Evolutionary conservation across 2,329 filamentous ascomycete genomes (phyloP).

Genomic region (Colletotrichum ledebouriae): DNA sequence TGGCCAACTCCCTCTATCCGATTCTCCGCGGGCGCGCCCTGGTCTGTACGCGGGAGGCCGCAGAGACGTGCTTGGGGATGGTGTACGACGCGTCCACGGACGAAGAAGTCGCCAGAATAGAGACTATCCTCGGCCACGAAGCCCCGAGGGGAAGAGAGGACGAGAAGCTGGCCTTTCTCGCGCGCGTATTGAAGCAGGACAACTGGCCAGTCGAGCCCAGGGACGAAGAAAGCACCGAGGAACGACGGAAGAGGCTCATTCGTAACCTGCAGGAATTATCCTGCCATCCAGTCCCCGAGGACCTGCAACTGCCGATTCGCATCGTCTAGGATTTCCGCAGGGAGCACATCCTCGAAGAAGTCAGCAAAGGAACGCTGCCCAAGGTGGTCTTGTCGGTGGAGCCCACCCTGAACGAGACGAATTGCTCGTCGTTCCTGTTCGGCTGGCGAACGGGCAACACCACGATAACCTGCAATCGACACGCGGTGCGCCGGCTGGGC

Average conservation of each 20-base stretch:
- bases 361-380: conserved; percentile 47
- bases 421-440: conserved; percentile 56
- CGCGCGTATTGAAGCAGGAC: conserved; percentile 20
- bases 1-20: conserved; percentile 50
- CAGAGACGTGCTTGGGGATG: conserved; percentile 52
- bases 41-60: conserved; percentile 55
- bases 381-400: conserved; percentile 48
- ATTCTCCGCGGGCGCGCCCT: conserved; percentile 49
- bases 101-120: conserved; percentile 27
- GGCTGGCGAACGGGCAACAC: conserved; percentile 52
- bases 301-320: conserved; percentile 53
- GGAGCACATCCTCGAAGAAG: conserved; percentile 41
- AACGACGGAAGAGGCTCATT: conserved; percentile 42
- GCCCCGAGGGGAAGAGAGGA: conserved; percentile 20
- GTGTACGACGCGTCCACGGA: conserved; percentile 38
- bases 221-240: neutral
- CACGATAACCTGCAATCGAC: conserved; percentile 55
- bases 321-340: conserved; percentile 46
- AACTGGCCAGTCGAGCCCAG: conserved; percentile 20
- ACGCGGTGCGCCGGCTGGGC: conserved; percentile 7
- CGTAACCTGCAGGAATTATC: conserved; percentile 52
- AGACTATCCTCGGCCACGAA: conserved; percentile 29
- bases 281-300: conserved; percentile 48
- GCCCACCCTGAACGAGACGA: conserved; percentile 51
- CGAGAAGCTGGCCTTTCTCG: conserved; percentile 26